Evolutionary conservation across 768 basidiomycete genomes (phyloP).

Genomic region (Nidula microcarpa): DNA sequence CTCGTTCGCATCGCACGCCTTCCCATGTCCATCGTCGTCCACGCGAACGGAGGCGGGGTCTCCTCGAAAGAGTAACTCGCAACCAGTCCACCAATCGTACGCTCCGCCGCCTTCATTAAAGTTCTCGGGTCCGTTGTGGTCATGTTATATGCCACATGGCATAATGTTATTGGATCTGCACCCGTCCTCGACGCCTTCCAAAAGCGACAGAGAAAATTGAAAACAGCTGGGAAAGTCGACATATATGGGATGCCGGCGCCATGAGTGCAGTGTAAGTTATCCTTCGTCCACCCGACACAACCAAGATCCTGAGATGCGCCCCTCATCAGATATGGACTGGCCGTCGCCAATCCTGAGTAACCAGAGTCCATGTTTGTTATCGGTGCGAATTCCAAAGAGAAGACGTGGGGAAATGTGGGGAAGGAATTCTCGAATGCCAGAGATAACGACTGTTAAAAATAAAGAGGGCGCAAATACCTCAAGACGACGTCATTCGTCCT

Average conservation of each 20-base stretch:
- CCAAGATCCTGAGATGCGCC: neutral
- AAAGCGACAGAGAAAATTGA: neutral
- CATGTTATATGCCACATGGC: neutral
- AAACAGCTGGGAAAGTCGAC: neutral
- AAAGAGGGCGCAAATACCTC: neutral
- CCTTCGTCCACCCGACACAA: neutral
- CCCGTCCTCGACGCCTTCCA: neutral
- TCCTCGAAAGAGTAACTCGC: neutral
- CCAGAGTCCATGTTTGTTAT: neutral
- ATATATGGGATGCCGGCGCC: neutral
- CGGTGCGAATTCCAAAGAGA: neutral
- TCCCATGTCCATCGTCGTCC: no score
- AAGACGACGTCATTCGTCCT: constrained; percentile 3
- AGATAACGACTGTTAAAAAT: neutral
- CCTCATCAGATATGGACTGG: neutral
- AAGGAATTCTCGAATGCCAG: neutral
- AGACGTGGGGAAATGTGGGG: neutral
- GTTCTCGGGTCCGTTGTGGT: neutral
- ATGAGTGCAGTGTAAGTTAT: neutral
- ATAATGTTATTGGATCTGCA: neutral
- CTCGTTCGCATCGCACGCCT: no score
- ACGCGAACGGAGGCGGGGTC: no score
- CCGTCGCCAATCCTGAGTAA: neutral
- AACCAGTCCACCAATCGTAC: neutral
- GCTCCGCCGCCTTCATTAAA: neutral